A percentile compares a stretch with the other conserved stretches of the same genome.
phyloP scores from a whole-genome alignment of 306 rosid genomes.

The Quercus alba region DNA sequence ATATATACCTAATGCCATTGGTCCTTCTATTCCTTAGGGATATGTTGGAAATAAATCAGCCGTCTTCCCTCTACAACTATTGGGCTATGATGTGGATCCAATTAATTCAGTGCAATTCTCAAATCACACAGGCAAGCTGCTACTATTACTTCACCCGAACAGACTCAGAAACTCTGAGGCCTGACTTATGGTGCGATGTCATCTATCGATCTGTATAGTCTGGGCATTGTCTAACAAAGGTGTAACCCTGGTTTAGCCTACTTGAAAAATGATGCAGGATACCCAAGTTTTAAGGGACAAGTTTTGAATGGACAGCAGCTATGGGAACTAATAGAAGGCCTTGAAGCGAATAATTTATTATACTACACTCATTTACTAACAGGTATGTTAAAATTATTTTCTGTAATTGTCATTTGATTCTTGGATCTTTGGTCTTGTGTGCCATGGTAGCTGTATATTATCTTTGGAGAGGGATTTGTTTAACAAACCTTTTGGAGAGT shows the following conservation, averaged over 20 bases:
- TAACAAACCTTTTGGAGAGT: too few species aligned
- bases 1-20: conserved; percentile 4
- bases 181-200: conserved; percentile 47
- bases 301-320: conserved; percentile 79
- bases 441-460: neutral
- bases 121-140: conserved; percentile 88
- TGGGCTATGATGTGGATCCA: conserved; percentile 93
- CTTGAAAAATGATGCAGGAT: conserved; percentile 53
- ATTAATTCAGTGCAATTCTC: conserved; percentile 90
- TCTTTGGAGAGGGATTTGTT: too few species aligned
- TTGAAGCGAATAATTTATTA: conserved; percentile 62
- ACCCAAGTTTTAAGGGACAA: conserved; percentile 86
- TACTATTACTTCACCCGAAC: conserved; percentile 40
- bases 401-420: neutral
- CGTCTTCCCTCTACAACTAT: conserved; percentile 76
- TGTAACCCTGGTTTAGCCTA: conserved; percentile 26
- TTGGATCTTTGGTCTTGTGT: neutral
- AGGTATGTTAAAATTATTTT: conserved; percentile 32
- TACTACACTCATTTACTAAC: conserved; percentile 86
- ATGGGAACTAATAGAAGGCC: conserved; percentile 77
- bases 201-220: conserved; percentile 27
- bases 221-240: conserved; percentile 22
- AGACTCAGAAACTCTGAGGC: conserved; percentile 42
- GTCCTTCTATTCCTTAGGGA: conserved; percentile 43
- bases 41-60: conserved; percentile 89